Base-by-base conservation (phyloP, 2,329 filamentous ascomycete genomes). In the Trichoderma simmonsii region DNA sequence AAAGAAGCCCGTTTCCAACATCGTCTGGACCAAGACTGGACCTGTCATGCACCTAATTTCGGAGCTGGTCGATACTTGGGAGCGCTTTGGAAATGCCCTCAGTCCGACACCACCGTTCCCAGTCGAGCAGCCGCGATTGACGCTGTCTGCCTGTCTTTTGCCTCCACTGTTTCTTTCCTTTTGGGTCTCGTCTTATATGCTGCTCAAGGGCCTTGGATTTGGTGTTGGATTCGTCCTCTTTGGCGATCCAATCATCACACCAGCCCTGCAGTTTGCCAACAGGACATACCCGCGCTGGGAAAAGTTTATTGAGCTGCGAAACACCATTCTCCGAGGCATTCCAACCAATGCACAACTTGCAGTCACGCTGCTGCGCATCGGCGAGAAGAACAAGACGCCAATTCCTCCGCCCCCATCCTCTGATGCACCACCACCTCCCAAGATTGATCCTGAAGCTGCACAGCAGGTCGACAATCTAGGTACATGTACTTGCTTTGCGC, bases 271-370 rank as follows among this genome's bases (percentile, higher is more conserved):
- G 14, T 87, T 88, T 75, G 80, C 93, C 32, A 91, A 93, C 79
- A 82, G 81, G 15, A 85, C 84, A 7, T 87, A 90, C 75, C 93
- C 93, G 1, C 83, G 90, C 75, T 96, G 93, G 93, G 86, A 93
- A 77, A 92, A 91, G 75, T 84, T 93, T 7, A 84, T 95, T 18
- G 90, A 94, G 76, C 82, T 94, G 12, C 87, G 91, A 73, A 94
- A 94, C 75, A 93, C 92, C 0, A 79, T 96, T 1, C 88, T 97
- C 65, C 93, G 92, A 78, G 93, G 93, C 3, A 90, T 96, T 0
- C 94, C 94, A 1, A 97, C 93, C 2, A 96, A 97, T 78, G 93
- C 93, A 4, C 94, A 97, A 78, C 87, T 97, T 21, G 90, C 93
- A 0, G 83, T 97, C 32, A 97, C 93, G 0, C 86, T 97, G 1